Evolutionary conservation across 2,329 filamentous ascomycete species (phyloP), one percentile per base, ranked within the genome.

Genomic region (Ampelomyces quisqualis): DNA sequence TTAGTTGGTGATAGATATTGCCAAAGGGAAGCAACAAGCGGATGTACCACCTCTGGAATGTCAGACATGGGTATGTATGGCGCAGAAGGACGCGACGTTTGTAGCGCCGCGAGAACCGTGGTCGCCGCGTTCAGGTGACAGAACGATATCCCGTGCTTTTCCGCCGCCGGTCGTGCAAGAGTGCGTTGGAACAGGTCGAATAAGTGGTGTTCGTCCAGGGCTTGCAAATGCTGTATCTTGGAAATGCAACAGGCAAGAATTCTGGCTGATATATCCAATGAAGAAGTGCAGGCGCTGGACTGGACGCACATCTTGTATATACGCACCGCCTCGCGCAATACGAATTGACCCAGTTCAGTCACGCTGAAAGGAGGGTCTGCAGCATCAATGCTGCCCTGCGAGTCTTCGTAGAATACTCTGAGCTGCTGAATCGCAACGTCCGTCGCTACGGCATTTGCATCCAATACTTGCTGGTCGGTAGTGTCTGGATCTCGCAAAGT

Each of bases 21-120:
- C 93, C 93, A 98, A 0, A 91, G 77, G 40, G 84, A 79, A 2
- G 75, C 74, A 11, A 93, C 82, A 15, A 97, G 71, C 19, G 80
- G 76, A 14, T 81, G 76, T 4, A 91, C 79, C 7, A 95, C 70
- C 40, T 72, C 76, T 40, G 76, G 84, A 34, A 85, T 62, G 17
- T 82, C 76, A n/a, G 68, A 57, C 11, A 46, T 31, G 27, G 53
- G 32, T 35, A 70, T 54, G 22, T 62, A 67, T 5, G 59, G 53
- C 5, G 58, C 41, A 2, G 51, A 55, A 4, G 51, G 44, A 19
- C 39, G 45, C 26, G 56, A 49, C 13, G 55, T 52, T 36, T 70
- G 66, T 3, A 69, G 48, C 14, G 65, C 61, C 11, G 57, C 43
- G 23, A 70, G 50, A 4, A 68, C 56, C 14, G 58, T 52, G 4